Evolutionary conservation across 805 yeast species (phyloP).

Genomic region (Ogataea glucozyma): DNA sequence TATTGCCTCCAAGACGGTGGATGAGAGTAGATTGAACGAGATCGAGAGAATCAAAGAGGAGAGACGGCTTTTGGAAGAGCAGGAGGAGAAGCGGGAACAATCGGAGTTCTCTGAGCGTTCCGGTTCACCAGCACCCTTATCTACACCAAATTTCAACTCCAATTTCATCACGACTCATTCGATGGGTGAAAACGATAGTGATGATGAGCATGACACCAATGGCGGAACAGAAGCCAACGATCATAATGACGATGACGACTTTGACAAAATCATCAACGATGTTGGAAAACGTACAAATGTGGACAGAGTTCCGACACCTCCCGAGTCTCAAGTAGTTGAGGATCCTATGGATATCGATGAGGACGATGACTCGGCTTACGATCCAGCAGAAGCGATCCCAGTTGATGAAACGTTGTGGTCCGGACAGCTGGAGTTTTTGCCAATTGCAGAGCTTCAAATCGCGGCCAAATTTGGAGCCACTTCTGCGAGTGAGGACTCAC

Average conservation of each 20-base stretch:
- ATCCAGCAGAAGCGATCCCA: constrained; percentile 27
- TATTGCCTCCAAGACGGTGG: constrained; percentile 21
- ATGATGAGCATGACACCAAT: neutral
- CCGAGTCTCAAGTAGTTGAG: constrained; percentile 16
- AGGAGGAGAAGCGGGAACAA: constrained; percentile 13
- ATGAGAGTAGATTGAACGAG: constrained; percentile 29
- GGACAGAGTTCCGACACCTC: constrained; percentile 18
- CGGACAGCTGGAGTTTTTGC: constrained; percentile 26
- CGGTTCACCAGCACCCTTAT: constrained; percentile 12
- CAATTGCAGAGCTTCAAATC: constrained; percentile 18
- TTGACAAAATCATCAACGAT: constrained; percentile 21
- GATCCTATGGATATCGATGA: constrained; percentile 7
- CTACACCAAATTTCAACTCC: constrained; percentile 15
- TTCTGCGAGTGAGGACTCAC: constrained; percentile 13
- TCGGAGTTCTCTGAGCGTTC: constrained; percentile 1
- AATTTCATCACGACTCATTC: constrained; percentile 14
- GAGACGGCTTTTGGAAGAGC: constrained; percentile 20
- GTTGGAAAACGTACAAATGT: constrained; percentile 5
- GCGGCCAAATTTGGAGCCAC: constrained; percentile 18
- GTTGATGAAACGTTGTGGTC: constrained; percentile 24
- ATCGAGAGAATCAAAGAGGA: constrained; percentile 29
- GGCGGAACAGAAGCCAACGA: no score
- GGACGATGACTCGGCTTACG: constrained; percentile 23
- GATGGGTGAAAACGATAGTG: constrained; percentile 11
- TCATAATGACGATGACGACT: constrained; percentile 22